Evolutionary conservation across 352 stramenopile genomes (phyloP).

Genomic region (Aphanomyces cochlioides): DNA sequence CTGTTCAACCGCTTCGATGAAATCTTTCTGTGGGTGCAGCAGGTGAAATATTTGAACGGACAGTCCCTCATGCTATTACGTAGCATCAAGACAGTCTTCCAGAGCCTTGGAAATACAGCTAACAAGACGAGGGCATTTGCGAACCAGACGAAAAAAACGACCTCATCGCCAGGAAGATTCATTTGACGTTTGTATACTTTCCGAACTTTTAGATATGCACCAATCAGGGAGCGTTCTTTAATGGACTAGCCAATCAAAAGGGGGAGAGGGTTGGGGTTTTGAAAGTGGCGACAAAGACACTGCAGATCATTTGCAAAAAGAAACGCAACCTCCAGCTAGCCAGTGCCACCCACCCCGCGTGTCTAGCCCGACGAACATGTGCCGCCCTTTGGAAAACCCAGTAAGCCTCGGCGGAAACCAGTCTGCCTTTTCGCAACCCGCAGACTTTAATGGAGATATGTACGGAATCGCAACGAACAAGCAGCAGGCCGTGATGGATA

Average conservation of each 20-base stretch:
- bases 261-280: background rate
- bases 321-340: constrained; percentile 8
- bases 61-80: too few species aligned
- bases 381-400: constrained; percentile 7
- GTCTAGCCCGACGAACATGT: constrained; percentile 11
- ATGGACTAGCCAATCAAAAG: background rate
- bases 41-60: too few species aligned
- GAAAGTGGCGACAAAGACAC: background rate
- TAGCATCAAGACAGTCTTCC: too few species aligned
- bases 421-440: background rate
- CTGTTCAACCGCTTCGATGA: too few species aligned
- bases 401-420: background rate
- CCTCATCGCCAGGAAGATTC: too few species aligned
- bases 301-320: constrained; percentile 2
- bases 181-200: too few species aligned
- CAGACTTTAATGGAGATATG: background rate
- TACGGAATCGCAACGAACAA: background rate
- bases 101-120: too few species aligned
- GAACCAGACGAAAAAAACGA: too few species aligned
- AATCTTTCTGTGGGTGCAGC: too few species aligned
- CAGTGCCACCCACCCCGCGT: background rate
- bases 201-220: too few species aligned
- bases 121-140: too few species aligned
- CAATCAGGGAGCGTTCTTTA: background rate
- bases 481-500: background rate